Percentiles rank a stretch among this genome's conserved stretches.
These are phyloP conservation scores for Gracilaria gracilis DNA, from an alignment of 23 red algal genomes.

Conservation along the genomic window DNA sequence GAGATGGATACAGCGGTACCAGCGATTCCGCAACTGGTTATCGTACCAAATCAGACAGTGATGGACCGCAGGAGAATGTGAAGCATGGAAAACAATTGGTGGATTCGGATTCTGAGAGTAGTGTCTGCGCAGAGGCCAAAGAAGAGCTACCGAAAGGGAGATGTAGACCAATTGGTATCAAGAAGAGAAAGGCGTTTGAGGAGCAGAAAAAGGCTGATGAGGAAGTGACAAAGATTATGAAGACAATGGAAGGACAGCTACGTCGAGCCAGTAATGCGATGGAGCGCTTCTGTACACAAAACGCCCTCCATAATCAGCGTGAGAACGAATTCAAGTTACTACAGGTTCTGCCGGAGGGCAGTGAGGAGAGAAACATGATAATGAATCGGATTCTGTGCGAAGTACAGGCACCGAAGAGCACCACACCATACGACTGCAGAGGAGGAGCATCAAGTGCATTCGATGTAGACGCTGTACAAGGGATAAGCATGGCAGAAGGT, in stretches of 20 bases:
- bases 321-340: constrained; percentile 11
- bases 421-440: not conserved
- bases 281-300: not conserved
- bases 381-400: not conserved
- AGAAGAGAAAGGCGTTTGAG: not conserved
- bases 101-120: not conserved
- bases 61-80: not conserved
- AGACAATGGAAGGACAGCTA: not conserved
- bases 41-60: not conserved
- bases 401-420: not conserved
- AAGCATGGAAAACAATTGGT: not conserved
- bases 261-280: not conserved
- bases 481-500: not conserved
- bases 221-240: not conserved
- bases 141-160: not conserved
- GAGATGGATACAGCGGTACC: constrained; percentile 12
- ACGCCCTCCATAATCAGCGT: not conserved
- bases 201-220: not conserved
- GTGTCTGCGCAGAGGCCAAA: not conserved
- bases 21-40: not conserved
- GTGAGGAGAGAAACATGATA: not conserved
- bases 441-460: not conserved
- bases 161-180: not conserved
- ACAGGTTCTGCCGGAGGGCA: constrained; percentile 22
- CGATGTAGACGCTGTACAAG: not conserved